These are phyloP conservation scores for Neurospora discreta DNA, from an alignment of 495 filamentous ascomycete genomes.

Conservation along the genomic window DNA sequence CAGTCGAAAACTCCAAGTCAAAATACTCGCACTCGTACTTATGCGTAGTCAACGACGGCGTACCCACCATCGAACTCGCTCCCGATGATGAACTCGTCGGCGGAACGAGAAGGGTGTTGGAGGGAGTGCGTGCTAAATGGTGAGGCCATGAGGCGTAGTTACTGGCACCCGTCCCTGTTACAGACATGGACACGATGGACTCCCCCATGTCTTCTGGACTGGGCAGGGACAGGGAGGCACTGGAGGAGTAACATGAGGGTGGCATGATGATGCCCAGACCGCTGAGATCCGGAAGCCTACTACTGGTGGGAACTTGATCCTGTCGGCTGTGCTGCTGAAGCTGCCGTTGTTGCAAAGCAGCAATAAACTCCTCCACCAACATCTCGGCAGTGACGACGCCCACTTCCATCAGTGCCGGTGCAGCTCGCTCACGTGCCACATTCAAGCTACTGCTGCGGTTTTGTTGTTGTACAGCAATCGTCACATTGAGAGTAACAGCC, in stretches of 20 bases:
- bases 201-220: background rate
- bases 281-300: too few species aligned
- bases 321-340: too few species aligned
- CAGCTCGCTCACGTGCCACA: too few species aligned
- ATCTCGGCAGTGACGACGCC: background rate
- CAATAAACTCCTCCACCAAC: too few species aligned
- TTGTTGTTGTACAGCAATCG: background rate
- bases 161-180: too few species aligned
- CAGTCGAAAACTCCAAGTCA: background rate
- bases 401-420: background rate
- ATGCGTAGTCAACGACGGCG: background rate
- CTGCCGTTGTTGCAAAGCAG: too few species aligned
- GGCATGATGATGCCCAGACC: too few species aligned
- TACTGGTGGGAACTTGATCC: too few species aligned
- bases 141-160: background rate
- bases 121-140: background rate
- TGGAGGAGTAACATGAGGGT: too few species aligned
- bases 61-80: background rate
- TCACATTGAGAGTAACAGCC: background rate
- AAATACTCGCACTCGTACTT: background rate
- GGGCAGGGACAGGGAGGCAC: background rate
- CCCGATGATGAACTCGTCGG: background rate
- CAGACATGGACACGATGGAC: too few species aligned
- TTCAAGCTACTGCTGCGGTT: background rate
- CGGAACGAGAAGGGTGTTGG: background rate